These are phyloP conservation scores for Syzygium jambos DNA, from an alignment of 345 rosid species.

Conservation along the genomic window DNA sequence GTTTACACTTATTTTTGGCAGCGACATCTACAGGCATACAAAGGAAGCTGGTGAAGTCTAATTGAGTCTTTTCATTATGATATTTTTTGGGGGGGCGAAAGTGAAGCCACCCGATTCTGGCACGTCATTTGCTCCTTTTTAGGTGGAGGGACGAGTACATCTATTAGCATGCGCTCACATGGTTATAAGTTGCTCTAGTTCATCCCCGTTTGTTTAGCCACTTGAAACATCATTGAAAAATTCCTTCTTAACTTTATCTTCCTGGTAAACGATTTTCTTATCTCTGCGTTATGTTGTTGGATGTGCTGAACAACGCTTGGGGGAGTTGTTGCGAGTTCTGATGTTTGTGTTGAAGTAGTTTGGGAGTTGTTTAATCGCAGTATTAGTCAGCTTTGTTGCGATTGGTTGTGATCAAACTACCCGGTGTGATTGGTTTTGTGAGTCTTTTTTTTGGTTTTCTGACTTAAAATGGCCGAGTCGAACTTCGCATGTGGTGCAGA, in stretches of 20 bases:
- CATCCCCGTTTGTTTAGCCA: neutral
- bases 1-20: rapidly evolving
- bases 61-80: neutral
- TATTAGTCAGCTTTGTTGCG: neutral
- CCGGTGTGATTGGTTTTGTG: neutral
- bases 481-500: neutral
- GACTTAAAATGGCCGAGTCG: neutral
- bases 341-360: neutral
- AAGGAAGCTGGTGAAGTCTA: neutral
- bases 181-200: neutral
- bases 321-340: too few species aligned
- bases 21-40: rapidly evolving
- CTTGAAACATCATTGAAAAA: neutral
- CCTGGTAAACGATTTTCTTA: neutral
- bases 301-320: too few species aligned
- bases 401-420: neutral
- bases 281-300: too few species aligned
- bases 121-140: neutral
- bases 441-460: neutral
- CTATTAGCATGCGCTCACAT: neutral
- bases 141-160: too few species aligned
- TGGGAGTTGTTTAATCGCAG: neutral
- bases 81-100: neutral
- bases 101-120: rapidly evolving
- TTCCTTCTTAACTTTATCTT: neutral